Base-by-base conservation (phyloP, 345 rosid genomes). In the Moricandia arvensis region DNA sequence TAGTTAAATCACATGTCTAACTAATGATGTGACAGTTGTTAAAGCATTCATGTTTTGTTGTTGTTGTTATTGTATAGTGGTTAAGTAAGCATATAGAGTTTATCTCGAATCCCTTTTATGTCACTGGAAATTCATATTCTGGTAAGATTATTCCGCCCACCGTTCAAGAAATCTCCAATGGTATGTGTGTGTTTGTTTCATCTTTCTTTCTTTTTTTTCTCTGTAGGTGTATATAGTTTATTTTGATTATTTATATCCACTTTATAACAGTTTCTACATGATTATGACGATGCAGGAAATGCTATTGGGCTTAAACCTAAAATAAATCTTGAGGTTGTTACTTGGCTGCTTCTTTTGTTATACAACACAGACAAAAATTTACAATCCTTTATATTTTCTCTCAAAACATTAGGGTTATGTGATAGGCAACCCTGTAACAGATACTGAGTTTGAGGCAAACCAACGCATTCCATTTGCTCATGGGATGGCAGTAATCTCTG, bases 271-370 rank as follows among this genome's bases (percentile, higher is more conserved):
- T 15, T 9, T 17, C 57, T 49, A 49, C 57, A 49, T 76, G 59
- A 43, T 69, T 81, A 61, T 69, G 60, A 47, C 86, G 16, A 45
- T 45, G 53, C 53, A 90, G 93, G 83, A 77, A 91, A 91, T 38
- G 80, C n/a, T 8, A 75, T 69, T 18, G 83, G 83, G 7, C n/a
- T 34, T 55, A 35, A 66, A 49, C 90, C 89, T 33, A 24, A 33
- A 2, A 74, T 87, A 41, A 84, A 86, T 74, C 79, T 91, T 8
- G 85, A 89, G 91, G 96, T 13, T 53, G 4, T 51, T n/a, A 43
- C 13, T 26, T 41, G 57, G 6, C 8, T 69, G 17, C n/a, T 21
- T 53, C 0, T 41, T n/a, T 33, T n/a, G 16, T 49, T 15, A n/a
- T n/a, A 49, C 21, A 15, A 49, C n/a, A n/a, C 1, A n/a, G 16